Base-by-base conservation (phyloP, 2,329 filamentous ascomycete genomes). In the Colletotrichum trifolii region DNA sequence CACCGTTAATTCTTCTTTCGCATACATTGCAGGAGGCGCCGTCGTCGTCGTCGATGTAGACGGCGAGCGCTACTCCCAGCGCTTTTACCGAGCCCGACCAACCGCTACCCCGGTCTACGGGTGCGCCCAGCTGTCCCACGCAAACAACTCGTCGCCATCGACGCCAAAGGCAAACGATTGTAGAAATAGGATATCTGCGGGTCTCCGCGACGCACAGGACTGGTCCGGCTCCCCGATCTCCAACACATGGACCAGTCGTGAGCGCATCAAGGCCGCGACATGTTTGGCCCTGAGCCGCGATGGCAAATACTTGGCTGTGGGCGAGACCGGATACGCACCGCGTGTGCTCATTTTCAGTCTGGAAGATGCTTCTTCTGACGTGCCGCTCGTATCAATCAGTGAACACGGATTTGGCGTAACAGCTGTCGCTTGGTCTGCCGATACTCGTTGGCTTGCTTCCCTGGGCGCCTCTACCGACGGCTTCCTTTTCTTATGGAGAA, bases 301-400 rank as follows among this genome's bases (percentile, higher is more conserved):
- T 78, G 94, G 92, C 38, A 91, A 88, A 71, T 96, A 91, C 74
- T 83, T 99, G 56, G 96, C 95, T 8, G 91, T 98, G 3, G 96
- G 96, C 72, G 96, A 99, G 85, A 97, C 94, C 4, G 96, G 96
- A 25, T 97, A 98, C 77, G 92, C 91, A 57, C 96, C 96, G 6
- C 87, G 96, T 57, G 93, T 99, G 25, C 83, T 98, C 62, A 90
- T 99, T 59, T 99, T 97, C 78, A 93, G 89, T 38, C 89, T 96
- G 6, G 87, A 91, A 71, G 94, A 97, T 72, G 85, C 85, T 40
- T 91, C 92, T 2, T 91, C 90, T 3, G 94, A 98, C 72, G 86
- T 85, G 1, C 96, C 96, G 2, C 83, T 97, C 7, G 92, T 94
- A 2, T 93, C 92, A 40, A 87, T 99, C 60, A 92, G 88, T 59